Base-by-base conservation (phyloP, 306 rosid genomes). In the Prunus fruticosa region DNA sequence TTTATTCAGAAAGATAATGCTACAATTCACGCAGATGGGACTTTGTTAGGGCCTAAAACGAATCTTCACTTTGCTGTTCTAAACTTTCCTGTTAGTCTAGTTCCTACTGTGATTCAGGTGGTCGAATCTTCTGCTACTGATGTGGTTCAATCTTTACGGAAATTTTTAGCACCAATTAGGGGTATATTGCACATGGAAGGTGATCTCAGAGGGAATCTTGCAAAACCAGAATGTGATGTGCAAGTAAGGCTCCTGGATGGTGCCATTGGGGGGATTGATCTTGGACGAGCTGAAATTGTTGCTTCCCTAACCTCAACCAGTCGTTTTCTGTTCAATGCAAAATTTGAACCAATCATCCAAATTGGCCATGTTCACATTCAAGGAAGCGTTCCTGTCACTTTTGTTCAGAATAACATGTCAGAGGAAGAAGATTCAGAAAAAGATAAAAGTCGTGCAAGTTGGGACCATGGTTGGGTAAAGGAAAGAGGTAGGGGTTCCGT, bases 121-220 rank as follows among this genome's bases (percentile, higher is more conserved):
- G 73, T 92, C 76, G 93, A 90, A 78, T 92, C 97, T 77, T 88
- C 96, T 80, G 89, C 97, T 62, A 82, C 81, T n/a, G 90, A 87
- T 84, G 81, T 78, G 46, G 86, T 87, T 82, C 97, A 80, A 80
- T 89, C 96, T 73, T 72, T 90, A 82, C 78, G 89, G 84, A 89
- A 88, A 73, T 79, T 90, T 70, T 76, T 92, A 76, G 90, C 96
- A 79, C 91, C 97, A 19, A 85, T 95, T 61, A 89, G 78, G 79
- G 98, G 98, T 61, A 86, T 87, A 82, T 85, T 95, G 89, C 96
- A 95, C 85, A 95, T 95, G 98, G 98, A 95, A 83, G 98, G 98
- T 70, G 97, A 95, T 87, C 96, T 95, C 47, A 87, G 97, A 82
- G 97, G 98, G 45, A 95, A 85, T 77, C 89, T 92, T 76, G 93